Conservation (phyloP, 164 flowering plant species). For the Taxillus chinensis region DNA sequence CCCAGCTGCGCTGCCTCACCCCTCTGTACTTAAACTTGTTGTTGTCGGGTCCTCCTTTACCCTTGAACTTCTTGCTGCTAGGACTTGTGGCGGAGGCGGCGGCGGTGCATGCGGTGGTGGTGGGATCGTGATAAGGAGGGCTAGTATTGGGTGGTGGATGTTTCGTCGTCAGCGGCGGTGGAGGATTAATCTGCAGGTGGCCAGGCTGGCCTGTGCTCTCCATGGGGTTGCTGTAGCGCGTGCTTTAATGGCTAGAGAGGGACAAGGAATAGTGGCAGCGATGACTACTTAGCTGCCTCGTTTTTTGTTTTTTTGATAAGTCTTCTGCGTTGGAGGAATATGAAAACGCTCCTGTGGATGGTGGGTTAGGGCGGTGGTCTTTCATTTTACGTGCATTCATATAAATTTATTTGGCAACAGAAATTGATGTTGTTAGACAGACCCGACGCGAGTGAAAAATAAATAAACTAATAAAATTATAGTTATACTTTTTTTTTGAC, state of each 20-base stretch:
- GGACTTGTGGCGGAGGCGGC: not conserved
- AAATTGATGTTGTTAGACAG: too few relatives aligned
- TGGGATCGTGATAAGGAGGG: not conserved
- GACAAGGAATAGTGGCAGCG: too few relatives aligned
- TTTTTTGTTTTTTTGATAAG: slow-evolving; percentile 10
- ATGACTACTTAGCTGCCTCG: slow-evolving; percentile 13
- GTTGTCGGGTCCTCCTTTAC: slow-evolving; percentile 92
- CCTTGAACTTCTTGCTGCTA: slow-evolving; percentile 34
- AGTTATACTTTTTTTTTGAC: too few relatives aligned
- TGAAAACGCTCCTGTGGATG: slow-evolving; percentile 28
- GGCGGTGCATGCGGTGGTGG: not conserved
- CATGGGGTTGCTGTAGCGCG: too few relatives aligned
- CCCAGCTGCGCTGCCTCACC: slow-evolving; percentile 92
- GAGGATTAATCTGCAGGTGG: not conserved
- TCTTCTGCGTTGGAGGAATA: slow-evolving; percentile 7
- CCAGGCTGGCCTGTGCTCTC: too few relatives aligned
- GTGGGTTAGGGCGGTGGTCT: slow-evolving; percentile 54
- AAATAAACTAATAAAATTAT: too few relatives aligned
- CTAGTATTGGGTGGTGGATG: not conserved
- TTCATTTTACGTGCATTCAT: slow-evolving; percentile 1
- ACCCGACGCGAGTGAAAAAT: too few relatives aligned
- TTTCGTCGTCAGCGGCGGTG: slow-evolving; percentile 7
- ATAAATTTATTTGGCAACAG: too few relatives aligned
- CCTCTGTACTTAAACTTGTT: slow-evolving; percentile 76
- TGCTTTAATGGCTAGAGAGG: too few relatives aligned